Base-by-base conservation (phyloP, 345 rosid genomes). In the Atalantia buxifolia region DNA sequence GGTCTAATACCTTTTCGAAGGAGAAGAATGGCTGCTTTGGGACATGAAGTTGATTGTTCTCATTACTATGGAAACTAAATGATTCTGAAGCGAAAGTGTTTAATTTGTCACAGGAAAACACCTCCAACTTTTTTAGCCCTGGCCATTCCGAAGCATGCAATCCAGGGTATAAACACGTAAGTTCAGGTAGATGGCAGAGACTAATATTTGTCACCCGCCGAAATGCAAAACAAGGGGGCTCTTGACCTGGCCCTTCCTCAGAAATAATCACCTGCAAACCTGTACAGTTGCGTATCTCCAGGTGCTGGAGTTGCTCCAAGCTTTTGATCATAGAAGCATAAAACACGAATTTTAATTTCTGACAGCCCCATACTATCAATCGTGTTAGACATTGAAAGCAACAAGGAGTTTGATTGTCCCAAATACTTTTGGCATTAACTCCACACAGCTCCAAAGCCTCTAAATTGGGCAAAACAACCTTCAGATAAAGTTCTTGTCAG, bases 151-250 rank as follows among this genome's bases (percentile, higher is more conserved):
- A 5, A 21, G 81, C 59, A 45, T 80, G 81, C 18, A 18, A 6
- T 28, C 85, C 79, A 0, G 74, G 79, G 25, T 76, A 82, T 75
- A 86, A 80, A 5, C 61, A 63, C n/a, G 24, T 57, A n/a, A 86
- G 78, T 9, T 81, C 24, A 4, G 73, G 38, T 4, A 83, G 30
- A 0, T 2, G 0, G 28, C 6, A 12, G 13, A 87, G 80, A 0
- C 3, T 2, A 4, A 81, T 21, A 30, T 1, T 18, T 30, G n/a
- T 50, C 14, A 84, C n/a, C 30, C 66, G 30, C 28, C 81, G 84
- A 76, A 86, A 80, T 50, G 22, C 24, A 36, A 84, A 84, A 25
- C 12, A 45, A 1, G 28, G 33, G 14, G 30, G 40, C 13, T 16
- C 50, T 30, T 77, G 63, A n/a, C 4, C 33, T 50, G 25, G 57